Conservation (phyloP, 2,329 filamentous ascomycete species). For the Dryadomyces quercivorus region DNA sequence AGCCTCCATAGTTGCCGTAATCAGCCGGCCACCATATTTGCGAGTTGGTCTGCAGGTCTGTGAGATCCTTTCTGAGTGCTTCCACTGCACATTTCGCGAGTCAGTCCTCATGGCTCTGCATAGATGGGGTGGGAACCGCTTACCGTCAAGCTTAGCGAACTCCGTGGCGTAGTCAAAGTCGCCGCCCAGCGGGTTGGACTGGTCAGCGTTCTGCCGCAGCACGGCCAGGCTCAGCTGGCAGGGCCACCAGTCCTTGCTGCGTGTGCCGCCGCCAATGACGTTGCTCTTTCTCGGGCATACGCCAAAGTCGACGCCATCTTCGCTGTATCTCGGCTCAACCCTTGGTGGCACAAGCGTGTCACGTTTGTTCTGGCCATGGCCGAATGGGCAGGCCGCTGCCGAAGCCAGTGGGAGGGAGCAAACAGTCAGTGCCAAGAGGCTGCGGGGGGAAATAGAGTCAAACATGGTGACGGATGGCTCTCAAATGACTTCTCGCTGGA, state of each 20-base stretch:
- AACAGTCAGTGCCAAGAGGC: background rate
- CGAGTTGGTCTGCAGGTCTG: slow-evolving; percentile 62
- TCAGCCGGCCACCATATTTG: slow-evolving; percentile 76
- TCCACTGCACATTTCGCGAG: slow-evolving; percentile 14
- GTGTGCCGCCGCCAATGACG: slow-evolving; percentile 49
- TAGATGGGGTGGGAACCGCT: background rate
- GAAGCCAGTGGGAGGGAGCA: background rate
- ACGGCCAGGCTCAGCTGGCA: slow-evolving; percentile 55
- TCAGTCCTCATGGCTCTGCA: background rate
- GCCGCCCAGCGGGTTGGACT: slow-evolving; percentile 49
- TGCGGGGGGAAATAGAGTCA: background rate
- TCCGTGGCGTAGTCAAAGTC: slow-evolving; percentile 65
- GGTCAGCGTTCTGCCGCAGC: slow-evolving; percentile 55
- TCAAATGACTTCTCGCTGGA: too few species aligned
- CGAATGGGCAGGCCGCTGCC: background rate
- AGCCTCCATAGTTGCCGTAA: slow-evolving; percentile 68
- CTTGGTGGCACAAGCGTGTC: background rate
- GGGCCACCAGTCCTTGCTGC: slow-evolving; percentile 65
- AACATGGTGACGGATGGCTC: background rate
- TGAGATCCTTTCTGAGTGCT: slow-evolving; percentile 60
- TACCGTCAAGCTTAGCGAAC: slow-evolving; percentile 32
- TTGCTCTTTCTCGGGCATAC: slow-evolving; percentile 1
- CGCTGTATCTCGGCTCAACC: background rate
- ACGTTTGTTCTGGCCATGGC: background rate
- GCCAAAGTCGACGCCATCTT: background rate